Base-by-base conservation (phyloP, 192 early-diverging fungal genomes). In the Backusella australiensis region DNA sequence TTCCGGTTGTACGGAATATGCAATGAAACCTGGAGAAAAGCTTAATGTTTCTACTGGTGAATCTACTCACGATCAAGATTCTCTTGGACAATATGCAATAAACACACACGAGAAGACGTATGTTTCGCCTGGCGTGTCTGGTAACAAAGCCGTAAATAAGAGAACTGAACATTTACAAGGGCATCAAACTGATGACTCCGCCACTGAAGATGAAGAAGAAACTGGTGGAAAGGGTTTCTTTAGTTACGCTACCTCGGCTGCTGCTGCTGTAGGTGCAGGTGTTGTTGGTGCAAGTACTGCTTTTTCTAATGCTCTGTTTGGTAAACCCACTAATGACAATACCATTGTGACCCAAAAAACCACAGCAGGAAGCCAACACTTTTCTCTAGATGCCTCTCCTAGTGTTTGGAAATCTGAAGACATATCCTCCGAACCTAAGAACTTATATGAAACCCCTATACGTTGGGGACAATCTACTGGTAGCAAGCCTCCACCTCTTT, bases 221-320 rank as follows among this genome's bases (percentile, higher is more conserved):
- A 8, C 23, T 29, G 12, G 9, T 23, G 56, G 12, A 63, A 29
- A 29, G 21, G 23, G 35, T 14, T 39, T 69, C 6, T 26, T 69
- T 23, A 38, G 38, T 26, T 39, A 21, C n/a, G 68, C 68, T 21
- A 23, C 38, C 14, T 35, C 68, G 11, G 38, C 68, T 34, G 72
- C 34, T 36, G 72, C 72, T 12, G 44, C 46, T 56, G 46, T 73
- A 36, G 72, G 72, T 19, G 72, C 72, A 4, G n/a, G 29, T 36
- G 49, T 15, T 12, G 52, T 52, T 8, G 49, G 19, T 14, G 49
- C 49, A 34, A 52, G 42, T 11, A 19, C 72, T 23, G 44, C n/a
- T 12, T 52, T 56, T 56, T 21, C 72, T 19, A 35, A 69, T 41
- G 68, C 68, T 41, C 6, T 69, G 19, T 41, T 38, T 21, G 68